phyloP scores from a whole-genome alignment of 768 basidiomycete genomes.

The Leccinum rimulosum region DNA sequence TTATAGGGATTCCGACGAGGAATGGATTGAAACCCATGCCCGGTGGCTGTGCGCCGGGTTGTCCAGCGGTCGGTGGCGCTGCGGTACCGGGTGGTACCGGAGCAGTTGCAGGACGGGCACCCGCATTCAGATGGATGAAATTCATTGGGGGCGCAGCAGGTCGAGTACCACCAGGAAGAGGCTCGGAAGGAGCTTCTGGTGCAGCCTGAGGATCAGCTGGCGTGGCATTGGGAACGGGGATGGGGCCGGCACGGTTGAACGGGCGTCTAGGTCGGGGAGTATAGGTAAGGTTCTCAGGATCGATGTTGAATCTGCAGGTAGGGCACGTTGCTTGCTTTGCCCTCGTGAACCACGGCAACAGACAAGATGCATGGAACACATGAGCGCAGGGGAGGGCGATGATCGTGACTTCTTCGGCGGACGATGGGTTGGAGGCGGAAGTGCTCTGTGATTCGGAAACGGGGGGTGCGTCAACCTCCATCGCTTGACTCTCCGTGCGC shows the following conservation, averaged over 20 bases:
- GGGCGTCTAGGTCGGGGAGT: constrained; percentile 19
- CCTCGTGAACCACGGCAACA: constrained; percentile 80
- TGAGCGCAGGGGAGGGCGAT: constrained; percentile 78
- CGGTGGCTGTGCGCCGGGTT: constrained; percentile 1
- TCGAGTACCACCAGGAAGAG: neutral
- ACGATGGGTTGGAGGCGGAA: constrained; percentile 6
- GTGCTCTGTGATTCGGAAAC: constrained; percentile 10
- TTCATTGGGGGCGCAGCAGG: constrained; percentile 1
- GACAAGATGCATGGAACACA: constrained; percentile 76
- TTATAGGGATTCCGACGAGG: constrained; percentile 21
- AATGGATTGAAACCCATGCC: constrained; percentile 22
- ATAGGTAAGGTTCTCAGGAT: constrained; percentile 71
- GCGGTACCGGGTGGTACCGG: constrained; percentile 1
- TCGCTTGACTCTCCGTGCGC: constrained; percentile 8
- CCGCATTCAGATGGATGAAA: neutral
- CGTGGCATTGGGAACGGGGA: constrained; percentile 12
- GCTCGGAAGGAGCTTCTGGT: constrained; percentile 9
- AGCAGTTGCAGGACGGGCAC: constrained; percentile 1
- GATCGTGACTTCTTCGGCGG: constrained; percentile 40
- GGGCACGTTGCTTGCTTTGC: constrained; percentile 80
- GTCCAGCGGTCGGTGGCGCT: constrained; percentile 5
- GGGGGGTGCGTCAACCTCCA: constrained; percentile 21
- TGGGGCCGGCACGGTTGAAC: constrained; percentile 15
- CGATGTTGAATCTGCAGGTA: constrained; percentile 79
- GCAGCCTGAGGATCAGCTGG: constrained; percentile 8